phyloP scores from a whole-genome alignment of 108 stramenopile species.

The Nitzschia putrida region DNA sequence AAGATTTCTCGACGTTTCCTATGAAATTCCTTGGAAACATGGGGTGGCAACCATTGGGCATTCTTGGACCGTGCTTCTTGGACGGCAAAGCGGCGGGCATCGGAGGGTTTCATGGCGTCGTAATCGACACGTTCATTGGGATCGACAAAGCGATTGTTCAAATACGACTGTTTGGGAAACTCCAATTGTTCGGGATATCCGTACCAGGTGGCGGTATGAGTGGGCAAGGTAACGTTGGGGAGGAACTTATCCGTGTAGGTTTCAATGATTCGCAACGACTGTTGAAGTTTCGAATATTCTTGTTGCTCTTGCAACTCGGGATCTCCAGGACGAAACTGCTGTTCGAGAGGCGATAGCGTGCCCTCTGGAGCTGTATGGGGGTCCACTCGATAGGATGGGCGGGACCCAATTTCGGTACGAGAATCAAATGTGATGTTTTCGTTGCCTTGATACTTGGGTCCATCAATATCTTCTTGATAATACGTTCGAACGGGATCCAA shows the following conservation, averaged over 20 bases:
- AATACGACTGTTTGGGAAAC: conserved; percentile 61
- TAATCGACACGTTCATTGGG: conserved; percentile 69
- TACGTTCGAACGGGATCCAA: neutral
- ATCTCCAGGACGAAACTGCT: conserved; percentile 64
- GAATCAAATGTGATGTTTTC: neutral
- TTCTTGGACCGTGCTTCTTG: conserved; percentile 83
- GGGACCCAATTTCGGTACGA: conserved; percentile 65
- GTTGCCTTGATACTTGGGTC: neutral
- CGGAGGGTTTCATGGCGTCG: conserved; percentile 61
- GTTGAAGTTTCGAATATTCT: conserved; percentile 63
- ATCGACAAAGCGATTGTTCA: conserved; percentile 81
- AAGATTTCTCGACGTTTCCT: conserved; percentile 50
- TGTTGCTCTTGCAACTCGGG: conserved; percentile 63
- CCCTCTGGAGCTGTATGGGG: conserved; percentile 56
- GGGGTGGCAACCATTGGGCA: conserved; percentile 81
- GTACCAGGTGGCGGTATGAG: conserved; percentile 79
- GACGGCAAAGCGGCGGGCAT: conserved; percentile 64
- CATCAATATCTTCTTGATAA: neutral
- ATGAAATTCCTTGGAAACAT: conserved; percentile 60
- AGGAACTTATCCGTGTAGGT: conserved; percentile 76
- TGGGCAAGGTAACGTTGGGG: conserved; percentile 60
- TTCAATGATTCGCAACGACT: conserved; percentile 72
- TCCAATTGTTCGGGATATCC: conserved; percentile 70
- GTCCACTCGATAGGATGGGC: conserved; percentile 76
- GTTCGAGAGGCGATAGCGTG: conserved; percentile 38